These are phyloP conservation scores for Ustilago bromivora DNA, from an alignment of 1,284 basidiomycete species.

Conservation along the genomic window DNA sequence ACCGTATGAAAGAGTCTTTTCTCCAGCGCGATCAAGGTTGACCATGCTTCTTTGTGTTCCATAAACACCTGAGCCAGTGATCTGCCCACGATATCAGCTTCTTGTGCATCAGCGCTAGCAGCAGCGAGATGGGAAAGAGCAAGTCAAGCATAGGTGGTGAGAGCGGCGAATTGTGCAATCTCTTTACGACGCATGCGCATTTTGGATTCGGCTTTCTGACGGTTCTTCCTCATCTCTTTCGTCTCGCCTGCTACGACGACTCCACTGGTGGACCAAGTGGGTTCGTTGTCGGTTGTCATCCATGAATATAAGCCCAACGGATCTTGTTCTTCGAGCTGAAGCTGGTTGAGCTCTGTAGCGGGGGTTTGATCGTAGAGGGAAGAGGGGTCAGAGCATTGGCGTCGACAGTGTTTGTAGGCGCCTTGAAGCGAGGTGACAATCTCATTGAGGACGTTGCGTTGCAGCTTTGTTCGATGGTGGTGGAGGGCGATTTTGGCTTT, in stretches of 20 bases:
- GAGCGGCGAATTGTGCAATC: slow-evolving; percentile 24
- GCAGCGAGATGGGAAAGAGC: slow-evolving; percentile 6
- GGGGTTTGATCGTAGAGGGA: background rate
- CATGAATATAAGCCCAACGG: background rate
- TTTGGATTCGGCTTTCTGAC: slow-evolving; percentile 32
- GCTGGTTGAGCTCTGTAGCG: background rate
- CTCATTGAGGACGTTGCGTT: slow-evolving; percentile 32
- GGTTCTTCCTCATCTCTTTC: slow-evolving; percentile 35
- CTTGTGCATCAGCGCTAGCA: too few relatives aligned
- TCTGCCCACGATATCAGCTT: background rate
- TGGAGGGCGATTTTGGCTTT: slow-evolving; percentile 22
- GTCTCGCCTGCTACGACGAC: slow-evolving; percentile 21
- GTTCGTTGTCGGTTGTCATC: slow-evolving; percentile 1
- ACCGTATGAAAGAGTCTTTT: slow-evolving; percentile 34
- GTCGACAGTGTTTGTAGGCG: slow-evolving; percentile 28
- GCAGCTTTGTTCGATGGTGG: slow-evolving; percentile 32
- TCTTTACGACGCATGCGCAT: slow-evolving; percentile 36
- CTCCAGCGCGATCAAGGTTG: slow-evolving; percentile 21
- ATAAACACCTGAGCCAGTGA: slow-evolving; percentile 17
- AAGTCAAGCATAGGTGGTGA: slow-evolving; percentile 11
- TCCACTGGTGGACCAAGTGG: background rate
- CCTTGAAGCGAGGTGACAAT: slow-evolving; percentile 21
- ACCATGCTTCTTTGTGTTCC: slow-evolving; percentile 20
- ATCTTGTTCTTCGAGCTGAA: background rate
- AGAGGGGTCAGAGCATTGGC: slow-evolving; percentile 6